These are phyloP conservation scores for Termitomyces sp. DNA, from an alignment of 1,284 basidiomycete species.

Conservation along the genomic window DNA sequence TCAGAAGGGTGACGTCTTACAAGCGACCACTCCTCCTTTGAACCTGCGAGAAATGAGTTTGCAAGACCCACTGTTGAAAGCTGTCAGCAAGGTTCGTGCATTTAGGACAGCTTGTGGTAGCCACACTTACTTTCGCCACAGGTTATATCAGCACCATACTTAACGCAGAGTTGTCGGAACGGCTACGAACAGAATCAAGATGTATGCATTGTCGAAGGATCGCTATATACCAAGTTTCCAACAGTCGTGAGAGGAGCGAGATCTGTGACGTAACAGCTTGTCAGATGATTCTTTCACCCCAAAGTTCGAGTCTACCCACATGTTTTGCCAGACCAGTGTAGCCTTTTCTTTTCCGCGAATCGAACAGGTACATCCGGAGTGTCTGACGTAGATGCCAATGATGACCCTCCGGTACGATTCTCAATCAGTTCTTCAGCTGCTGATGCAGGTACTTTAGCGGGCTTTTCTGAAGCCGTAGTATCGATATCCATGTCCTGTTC, in stretches of 20 bases:
- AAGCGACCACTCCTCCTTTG: constrained; percentile 89
- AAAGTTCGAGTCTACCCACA: constrained; percentile 45
- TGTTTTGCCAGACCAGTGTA: constrained; percentile 85
- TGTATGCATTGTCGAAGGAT: background rate
- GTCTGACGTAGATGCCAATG: constrained; percentile 36
- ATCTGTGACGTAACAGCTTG: constrained; percentile 42
- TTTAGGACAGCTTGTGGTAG: background rate
- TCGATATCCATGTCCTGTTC: constrained; percentile 26
- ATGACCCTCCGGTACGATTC: constrained; percentile 27
- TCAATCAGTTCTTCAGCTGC: constrained; percentile 22
- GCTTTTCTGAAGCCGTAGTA: background rate
- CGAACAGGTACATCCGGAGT: constrained; percentile 66
- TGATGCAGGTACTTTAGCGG: background rate
- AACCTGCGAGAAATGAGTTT: constrained; percentile 75
- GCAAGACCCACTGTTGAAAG: constrained; percentile 68
- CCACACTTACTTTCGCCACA: constrained; percentile 79
- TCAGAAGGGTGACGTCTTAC: constrained; percentile 86
- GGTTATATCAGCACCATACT: constrained; percentile 90
- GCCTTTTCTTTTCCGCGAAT: constrained; percentile 79
- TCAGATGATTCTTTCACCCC: background rate
- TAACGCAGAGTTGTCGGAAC: constrained; percentile 85
- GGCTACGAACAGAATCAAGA: constrained; percentile 46
- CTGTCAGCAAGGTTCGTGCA: background rate
- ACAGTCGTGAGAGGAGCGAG: constrained; percentile 94
- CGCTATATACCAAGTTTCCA: constrained; percentile 77